Evolutionary conservation across 179 eudicot genomes (phyloP), one percentile per base, ranked within the genome.

Genomic region (Beta macrorhiza): DNA sequence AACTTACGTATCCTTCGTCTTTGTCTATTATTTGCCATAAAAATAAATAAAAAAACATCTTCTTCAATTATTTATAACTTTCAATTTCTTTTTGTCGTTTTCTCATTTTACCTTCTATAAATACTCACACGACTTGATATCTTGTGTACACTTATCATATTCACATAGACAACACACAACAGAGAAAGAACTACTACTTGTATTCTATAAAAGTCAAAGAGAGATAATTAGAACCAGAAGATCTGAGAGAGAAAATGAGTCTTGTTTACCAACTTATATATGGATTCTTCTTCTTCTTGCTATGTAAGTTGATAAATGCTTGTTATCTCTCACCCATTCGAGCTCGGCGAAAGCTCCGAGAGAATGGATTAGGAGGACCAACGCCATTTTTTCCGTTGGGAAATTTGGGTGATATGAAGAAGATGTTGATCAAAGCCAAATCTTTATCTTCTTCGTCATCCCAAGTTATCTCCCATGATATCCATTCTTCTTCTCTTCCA

Each of bases 301-400:
- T 88, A 13, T 89, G 88, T 84, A 92, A 79, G 47, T 76, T 91
- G 75, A 13, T 90, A 2, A 79, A 67, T 47, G 83, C 83, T 22
- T 93, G 89, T 57, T 90, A 86, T 85, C 12, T 95, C 13, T 75
- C 85, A 65, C 98, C 97, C 13, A 47, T 77, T 49, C 49, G 78
- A 70, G 81, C 82, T 9, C 86, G 74, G 20, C 53, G 76, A 64
- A 92, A 84, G 86, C 89, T 95, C 25, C 79, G 81, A 25, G 70
- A 69, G 22, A 86, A 88, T 78, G 98, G 97, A 5, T 87, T 93
- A 80, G 67, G 79, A 17, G 97, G 98, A 49, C 97, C 98, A 22
- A 82, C 59, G 29, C 98, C 97, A 12, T 85, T 76, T 67, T 95
- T 95, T 56, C 98, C 97, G 0, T 49, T 93, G 1, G 98, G 98